Base-by-base conservation (phyloP, 192 early-diverging fungal species). In the Linnemannia exigua region DNA sequence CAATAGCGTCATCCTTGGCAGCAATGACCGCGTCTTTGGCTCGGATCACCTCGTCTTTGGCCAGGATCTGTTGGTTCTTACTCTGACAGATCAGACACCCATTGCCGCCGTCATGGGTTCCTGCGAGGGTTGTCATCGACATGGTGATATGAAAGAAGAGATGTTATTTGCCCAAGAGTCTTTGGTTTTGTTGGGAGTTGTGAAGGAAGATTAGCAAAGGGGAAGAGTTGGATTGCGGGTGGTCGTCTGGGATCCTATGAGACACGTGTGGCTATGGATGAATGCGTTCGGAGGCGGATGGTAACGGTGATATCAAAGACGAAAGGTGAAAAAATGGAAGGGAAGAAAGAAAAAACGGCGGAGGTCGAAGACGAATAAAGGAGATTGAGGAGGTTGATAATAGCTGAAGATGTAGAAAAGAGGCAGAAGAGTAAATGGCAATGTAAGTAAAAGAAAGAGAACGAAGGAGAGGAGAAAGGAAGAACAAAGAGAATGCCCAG, bases 1-100 rank as follows among this genome's bases (percentile, higher is more conserved):
- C 74, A 48, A 79, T 77, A 6, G 76, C 72, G 67, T 78, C 76
- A 72, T 84, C 76, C 46, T 84, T 84, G 52, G 80, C 80, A 1
- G 80, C 80, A 37, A 82, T 82, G 36, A 77, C 69, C 5, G 74
- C 75, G 22, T 82, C 80, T 28, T 82, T 82, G 74, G 81, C 81
- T 33, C 76, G 75, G 31, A 83, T 83, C 17, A 78, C 81, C 28
- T 84, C 76, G 46, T 84, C 82, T 36, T 79, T 84, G 37, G 67
- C 75, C 11, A 69, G 31, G 37, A 83, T 77, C 61, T 77, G 75
- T n/a, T 83, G 75, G 50, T 77, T 69, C 46, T 77, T 77, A 51
- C 75, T 79, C 66, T 72, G 61, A 28, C 76, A 84, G 12, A 78
- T 79, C 67, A 61, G 71, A 33, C 76, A 83, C 25, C 70, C 75